phyloP scores from a whole-genome alignment of 768 basidiomycete species.

The Lentinula raphanica region DNA sequence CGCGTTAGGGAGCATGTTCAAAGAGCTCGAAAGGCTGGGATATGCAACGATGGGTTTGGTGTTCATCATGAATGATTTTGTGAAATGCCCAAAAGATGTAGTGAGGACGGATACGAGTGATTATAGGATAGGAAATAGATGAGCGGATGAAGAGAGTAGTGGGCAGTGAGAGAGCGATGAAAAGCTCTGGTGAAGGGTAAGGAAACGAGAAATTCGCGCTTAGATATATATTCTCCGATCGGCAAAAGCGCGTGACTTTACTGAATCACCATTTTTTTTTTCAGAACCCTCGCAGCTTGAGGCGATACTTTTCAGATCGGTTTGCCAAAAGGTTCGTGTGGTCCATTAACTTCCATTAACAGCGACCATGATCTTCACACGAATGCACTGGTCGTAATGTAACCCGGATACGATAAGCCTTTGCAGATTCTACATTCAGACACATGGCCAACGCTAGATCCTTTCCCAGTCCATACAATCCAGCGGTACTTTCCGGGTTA shows the following conservation, averaged over 20 bases:
- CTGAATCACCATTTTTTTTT: not conserved
- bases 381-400: not conserved
- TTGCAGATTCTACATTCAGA: not conserved
- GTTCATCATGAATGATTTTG: constrained; percentile 25
- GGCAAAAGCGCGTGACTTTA: not conserved
- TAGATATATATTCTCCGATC: not conserved
- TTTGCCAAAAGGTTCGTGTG: not conserved
- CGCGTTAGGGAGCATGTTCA: constrained; percentile 67
- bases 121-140: no score
- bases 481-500: not conserved
- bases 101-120: not conserved
- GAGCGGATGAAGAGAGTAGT: not conserved
- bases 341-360: not conserved
- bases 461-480: not conserved
- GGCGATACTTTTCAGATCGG: not conserved
- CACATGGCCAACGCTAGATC: not conserved
- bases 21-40: constrained; percentile 65
- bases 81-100: constrained; percentile 5
- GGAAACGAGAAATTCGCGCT: not conserved
- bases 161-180: not conserved
- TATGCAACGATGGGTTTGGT: constrained; percentile 59
- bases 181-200: not conserved
- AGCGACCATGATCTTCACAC: not conserved
- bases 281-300: no score
- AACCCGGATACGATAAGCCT: constrained; percentile 1